Conservation (phyloP, 352 stramenopile species). For the Thraustochytrium sp. region DNA sequence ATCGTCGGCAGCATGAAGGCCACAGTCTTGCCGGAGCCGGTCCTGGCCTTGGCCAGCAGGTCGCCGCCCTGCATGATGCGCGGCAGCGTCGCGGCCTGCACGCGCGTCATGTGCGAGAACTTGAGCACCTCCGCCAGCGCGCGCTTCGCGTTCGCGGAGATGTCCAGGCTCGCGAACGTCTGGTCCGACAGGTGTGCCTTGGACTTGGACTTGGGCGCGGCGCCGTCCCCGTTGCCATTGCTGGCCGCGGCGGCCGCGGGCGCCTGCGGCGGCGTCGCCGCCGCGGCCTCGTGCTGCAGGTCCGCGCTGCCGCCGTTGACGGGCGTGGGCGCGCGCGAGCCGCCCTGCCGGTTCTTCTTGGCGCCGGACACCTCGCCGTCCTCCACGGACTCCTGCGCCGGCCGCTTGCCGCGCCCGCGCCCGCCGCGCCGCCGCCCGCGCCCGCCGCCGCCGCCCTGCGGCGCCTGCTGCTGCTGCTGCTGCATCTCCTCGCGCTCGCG, state of each 20-base stretch:
- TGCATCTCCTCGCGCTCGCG: neutral
- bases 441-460: neutral
- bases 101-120: slow-evolving; percentile 38
- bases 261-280: neutral
- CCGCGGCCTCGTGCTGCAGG: neutral
- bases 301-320: neutral
- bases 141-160: neutral
- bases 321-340: no score
- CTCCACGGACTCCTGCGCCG: neutral
- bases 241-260: neutral
- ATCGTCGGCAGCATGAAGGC: slow-evolving; percentile 77
- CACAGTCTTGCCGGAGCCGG: slow-evolving; percentile 80
- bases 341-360: neutral
- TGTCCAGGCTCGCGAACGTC: neutral
- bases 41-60: slow-evolving; percentile 80
- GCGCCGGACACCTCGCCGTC: neutral
- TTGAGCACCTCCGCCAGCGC: slow-evolving; percentile 21
- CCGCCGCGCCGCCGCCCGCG: neutral
- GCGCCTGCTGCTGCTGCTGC: neutral
- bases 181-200: slow-evolving; percentile 16
- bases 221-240: neutral
- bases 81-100: slow-evolving; percentile 76
- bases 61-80: slow-evolving; percentile 68
- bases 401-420: neutral
- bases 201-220: neutral